phyloP scores from a whole-genome alignment of 768 basidiomycete genomes.

The Suillus luteus region DNA sequence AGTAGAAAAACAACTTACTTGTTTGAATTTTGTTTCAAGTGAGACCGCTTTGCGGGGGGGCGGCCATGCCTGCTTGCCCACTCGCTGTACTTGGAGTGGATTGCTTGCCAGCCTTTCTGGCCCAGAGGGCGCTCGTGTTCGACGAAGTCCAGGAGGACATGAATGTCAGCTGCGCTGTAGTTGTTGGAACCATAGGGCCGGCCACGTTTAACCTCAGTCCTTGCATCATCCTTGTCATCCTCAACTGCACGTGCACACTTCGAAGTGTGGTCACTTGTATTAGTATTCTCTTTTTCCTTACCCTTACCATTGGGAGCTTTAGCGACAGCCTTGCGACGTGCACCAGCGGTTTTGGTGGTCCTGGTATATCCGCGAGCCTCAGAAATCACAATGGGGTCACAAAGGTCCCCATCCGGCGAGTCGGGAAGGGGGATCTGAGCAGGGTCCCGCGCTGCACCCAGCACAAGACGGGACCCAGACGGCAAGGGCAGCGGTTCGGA shows the following conservation, averaged over 20 bases:
- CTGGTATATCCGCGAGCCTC: background rate
- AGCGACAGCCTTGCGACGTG: background rate
- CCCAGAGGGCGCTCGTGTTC: conserved; percentile 24
- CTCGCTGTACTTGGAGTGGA: conserved; percentile 17
- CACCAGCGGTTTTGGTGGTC: background rate
- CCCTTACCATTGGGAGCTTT: background rate
- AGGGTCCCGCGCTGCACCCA: background rate
- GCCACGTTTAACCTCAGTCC: background rate
- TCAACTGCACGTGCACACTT: background rate
- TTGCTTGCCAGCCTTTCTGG: conserved; percentile 20
- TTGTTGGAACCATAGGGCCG: conserved; percentile 15
- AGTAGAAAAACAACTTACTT: conserved; percentile 16
- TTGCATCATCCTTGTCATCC: background rate
- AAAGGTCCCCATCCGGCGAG: background rate
- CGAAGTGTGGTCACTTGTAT: background rate
- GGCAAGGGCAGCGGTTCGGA: background rate
- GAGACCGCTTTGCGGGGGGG: conserved; percentile 11
- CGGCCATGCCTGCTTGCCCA: conserved; percentile 20
- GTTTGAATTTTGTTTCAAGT: conserved; percentile 29
- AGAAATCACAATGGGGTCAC: background rate
- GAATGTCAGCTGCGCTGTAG: conserved; percentile 21
- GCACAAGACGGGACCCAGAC: background rate
- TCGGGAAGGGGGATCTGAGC: conserved; percentile 3
- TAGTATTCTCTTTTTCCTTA: conserved; percentile 3
- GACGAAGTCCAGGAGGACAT: conserved; percentile 19